Evolutionary conservation across 2,329 filamentous ascomycete genomes (phyloP).

Genomic region (Alternaria consortialis): DNA sequence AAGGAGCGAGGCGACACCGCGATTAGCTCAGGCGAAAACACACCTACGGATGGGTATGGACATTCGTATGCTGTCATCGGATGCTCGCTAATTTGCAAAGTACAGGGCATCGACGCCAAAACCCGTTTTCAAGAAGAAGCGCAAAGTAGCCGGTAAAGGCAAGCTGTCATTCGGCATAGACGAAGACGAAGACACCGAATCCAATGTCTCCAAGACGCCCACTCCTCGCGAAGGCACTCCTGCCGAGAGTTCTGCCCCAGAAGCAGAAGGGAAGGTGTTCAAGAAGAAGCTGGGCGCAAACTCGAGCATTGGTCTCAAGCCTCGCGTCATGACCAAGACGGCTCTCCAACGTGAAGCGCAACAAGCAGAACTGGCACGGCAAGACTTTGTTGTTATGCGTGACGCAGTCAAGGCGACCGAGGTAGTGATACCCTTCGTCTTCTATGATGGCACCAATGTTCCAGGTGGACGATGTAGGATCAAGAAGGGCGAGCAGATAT

Average conservation of each 20-base stretch:
- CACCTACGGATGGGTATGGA: conserved; percentile 68
- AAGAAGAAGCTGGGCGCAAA: conserved; percentile 68
- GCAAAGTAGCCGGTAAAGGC: conserved; percentile 62
- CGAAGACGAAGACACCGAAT: conserved; percentile 70
- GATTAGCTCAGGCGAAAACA: conserved; percentile 61
- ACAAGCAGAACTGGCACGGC: conserved; percentile 75
- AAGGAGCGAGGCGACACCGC: conserved; percentile 84
- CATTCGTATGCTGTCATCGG: too few relatives aligned
- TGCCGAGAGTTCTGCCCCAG: conserved; percentile 47
- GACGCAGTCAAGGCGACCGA: conserved; percentile 89
- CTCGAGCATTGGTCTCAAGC: conserved; percentile 63
- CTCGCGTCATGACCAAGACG: conserved; percentile 79
- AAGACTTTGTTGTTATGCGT: conserved; percentile 83
- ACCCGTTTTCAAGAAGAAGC: conserved; percentile 66
- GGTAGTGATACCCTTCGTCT: conserved; percentile 91
- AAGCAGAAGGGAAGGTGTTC: conserved; percentile 43
- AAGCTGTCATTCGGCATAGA: conserved; percentile 75
- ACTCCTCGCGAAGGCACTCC: conserved; percentile 53
- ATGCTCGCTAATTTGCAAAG: conserved; percentile 63
- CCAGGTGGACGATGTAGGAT: conserved; percentile 84
- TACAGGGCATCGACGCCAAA: conserved; percentile 63
- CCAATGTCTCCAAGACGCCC: conserved; percentile 48
- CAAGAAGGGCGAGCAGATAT: conserved; percentile 91
- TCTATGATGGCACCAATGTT: conserved; percentile 93
- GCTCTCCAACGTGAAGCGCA: conserved; percentile 81